These are phyloP conservation scores for Nemania abortiva DNA, from an alignment of 2,329 filamentous ascomycete genomes.

Conservation along the genomic window DNA sequence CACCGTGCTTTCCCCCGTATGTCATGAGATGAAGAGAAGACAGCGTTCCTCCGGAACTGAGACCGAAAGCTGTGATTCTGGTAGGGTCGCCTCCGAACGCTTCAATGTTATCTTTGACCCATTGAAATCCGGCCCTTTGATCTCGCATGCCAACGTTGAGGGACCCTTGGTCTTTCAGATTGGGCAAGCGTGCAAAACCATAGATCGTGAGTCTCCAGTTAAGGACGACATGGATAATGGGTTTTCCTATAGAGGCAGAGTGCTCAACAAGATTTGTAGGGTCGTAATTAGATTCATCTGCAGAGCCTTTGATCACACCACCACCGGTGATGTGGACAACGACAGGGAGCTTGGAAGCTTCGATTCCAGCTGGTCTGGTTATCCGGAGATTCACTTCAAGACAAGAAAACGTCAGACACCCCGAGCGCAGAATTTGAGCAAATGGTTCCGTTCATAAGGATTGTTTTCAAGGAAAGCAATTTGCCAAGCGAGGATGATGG, in stretches of 20 bases:
- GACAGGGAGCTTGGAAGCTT: not conserved
- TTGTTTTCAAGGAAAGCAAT: too few species aligned
- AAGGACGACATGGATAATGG: conserved; percentile 46
- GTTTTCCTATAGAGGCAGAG: conserved; percentile 29
- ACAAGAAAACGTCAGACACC: conserved; percentile 1
- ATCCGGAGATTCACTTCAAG: not conserved
- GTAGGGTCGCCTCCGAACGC: conserved; percentile 5
- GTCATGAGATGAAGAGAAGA: not conserved
- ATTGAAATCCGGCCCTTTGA: conserved; percentile 2
- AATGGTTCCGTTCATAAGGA: too few species aligned
- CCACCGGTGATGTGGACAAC: not conserved
- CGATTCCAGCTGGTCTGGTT: not conserved
- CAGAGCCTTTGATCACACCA: not conserved
- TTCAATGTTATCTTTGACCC: conserved; percentile 12
- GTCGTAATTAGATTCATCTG: not conserved
- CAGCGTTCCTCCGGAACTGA: not conserved
- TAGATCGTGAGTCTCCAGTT: conserved; percentile 51
- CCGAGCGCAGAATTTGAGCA: too few species aligned
- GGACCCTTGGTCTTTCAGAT: conserved; percentile 46
- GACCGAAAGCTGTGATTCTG: not conserved
- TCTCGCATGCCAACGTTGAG: conserved; percentile 26
- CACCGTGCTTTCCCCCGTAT: conserved; percentile 40
- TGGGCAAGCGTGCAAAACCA: conserved; percentile 47
- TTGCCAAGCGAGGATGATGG: too few species aligned
- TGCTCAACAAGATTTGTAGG: not conserved